Base-by-base conservation (phyloP, 1,139 yeast genomes). In the Blastobotrys serpentis region DNA sequence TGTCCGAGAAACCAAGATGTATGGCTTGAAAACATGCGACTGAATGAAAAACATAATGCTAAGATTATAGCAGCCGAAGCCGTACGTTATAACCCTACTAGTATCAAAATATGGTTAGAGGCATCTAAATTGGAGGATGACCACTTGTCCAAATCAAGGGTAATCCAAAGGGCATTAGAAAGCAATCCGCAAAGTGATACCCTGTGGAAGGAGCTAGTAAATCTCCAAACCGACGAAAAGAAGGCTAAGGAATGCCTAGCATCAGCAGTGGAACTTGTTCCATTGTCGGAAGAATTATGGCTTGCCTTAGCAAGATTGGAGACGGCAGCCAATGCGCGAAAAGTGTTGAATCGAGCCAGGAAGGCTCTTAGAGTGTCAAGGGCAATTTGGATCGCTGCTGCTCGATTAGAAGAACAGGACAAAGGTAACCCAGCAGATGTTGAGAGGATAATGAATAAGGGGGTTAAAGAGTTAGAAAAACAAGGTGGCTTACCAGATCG, bases 21-120 rank as follows among this genome's bases (percentile, higher is more conserved):
- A 0, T 92, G 98, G 98, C 65, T 90, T 4, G 96, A 87, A 55
- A 82, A 76, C 60, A 73, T 92, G 8, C 74, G 88, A 41, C 67
- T 90, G n/a, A 82, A 87, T 61, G 68, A 65, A 10, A 64, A 70
- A 13, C 77, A 80, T 30, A 57, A 73, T 53, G 68, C 71, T 0
- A 83, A 79, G 59, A 65, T 72, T 1, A 72, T 89, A 17, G 82
- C 82, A 3, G 78, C 85, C 0, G 81, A 82, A 47, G 96, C 87
- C 0, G 74, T 90, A 4, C 70, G 72, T 48, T 75, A 70, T 57
- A 77, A 82, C 47, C 76, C 80, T 0, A 69, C 67, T 37, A 81
- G 89, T 1, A 75, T 79, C 42, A 71, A 71, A 36, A 66, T 92
- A 11, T 92, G 98, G 98, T 52, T 79, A 2, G 76, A 76, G 50